These are phyloP conservation scores for Sclerotinia spermophila DNA, from an alignment of 2,329 filamentous ascomycete species.

Conservation along the genomic window DNA sequence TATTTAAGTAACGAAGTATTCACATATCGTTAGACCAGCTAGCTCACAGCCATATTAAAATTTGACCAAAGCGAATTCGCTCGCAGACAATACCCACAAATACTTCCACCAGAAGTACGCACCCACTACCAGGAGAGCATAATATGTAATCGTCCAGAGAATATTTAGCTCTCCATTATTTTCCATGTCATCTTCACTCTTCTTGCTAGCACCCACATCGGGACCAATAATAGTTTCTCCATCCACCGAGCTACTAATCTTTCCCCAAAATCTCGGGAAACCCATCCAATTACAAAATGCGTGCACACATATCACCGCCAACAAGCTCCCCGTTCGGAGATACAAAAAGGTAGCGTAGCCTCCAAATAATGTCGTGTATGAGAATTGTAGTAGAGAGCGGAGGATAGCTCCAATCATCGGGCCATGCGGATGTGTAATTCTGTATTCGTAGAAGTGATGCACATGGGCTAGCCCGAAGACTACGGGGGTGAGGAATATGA, in stretches of 20 bases:
- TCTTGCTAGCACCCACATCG: constrained; percentile 38
- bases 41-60: constrained; percentile 22
- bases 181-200: constrained; percentile 37
- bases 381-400: constrained; percentile 77
- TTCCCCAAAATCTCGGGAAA: constrained; percentile 79
- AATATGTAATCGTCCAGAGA: constrained; percentile 75
- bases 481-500: constrained; percentile 78
- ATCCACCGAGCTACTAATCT: constrained; percentile 47
- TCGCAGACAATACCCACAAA: constrained; percentile 70
- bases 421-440: constrained; percentile 70
- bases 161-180: constrained; percentile 39
- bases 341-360: constrained; percentile 90
- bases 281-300: constrained; percentile 92
- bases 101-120: constrained; percentile 66
- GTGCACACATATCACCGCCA: constrained; percentile 73
- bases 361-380: constrained; percentile 89
- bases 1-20: neutral
- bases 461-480: constrained; percentile 92
- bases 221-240: constrained; percentile 28
- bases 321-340: constrained; percentile 76
- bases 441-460: constrained; percentile 95
- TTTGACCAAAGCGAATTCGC: constrained; percentile 46
- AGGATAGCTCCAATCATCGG: constrained; percentile 60
- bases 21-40: constrained; percentile 3
- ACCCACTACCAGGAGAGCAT: constrained; percentile 69